Base-by-base conservation (phyloP, 2,329 filamentous ascomycete genomes). In the Claviceps fusiformis region DNA sequence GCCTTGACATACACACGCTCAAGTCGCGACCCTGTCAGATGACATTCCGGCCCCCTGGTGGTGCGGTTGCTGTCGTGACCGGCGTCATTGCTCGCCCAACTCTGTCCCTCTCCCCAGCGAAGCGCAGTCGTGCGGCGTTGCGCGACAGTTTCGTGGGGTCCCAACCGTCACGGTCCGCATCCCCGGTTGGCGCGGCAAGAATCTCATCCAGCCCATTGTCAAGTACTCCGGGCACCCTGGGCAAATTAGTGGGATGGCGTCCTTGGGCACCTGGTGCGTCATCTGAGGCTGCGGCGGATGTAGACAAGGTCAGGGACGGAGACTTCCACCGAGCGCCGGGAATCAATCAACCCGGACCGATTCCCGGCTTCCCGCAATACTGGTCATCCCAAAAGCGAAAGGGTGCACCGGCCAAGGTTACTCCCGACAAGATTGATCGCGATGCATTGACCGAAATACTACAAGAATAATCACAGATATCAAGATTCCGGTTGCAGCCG, bases 1-100 rank as follows among this genome's bases (percentile, higher is more conserved):
- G 90, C 2, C 85, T 95, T 67, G 92, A 96, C 65, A 95, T 95
- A 52, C 90, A 95, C 67, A 90, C 87, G 0, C 75, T 95, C 5
- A 84, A 85, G 62, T 77, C 79, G 1, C 81, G 87, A 4, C 88
- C 89, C 0, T 88, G 86, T 39, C 88, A 95, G 63, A 78, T 93
- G 56, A 80, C 84, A 27, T 64, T 81, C 58, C 66, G 77, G 52
- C 73, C 75, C 37, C 70, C 79, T 29, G 80, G 77, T 56, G 74
- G 74, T 55, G 73, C 75, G 44, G 80, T 79, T 41, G 79, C 78
- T 3, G 72, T 81, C 29, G 70, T 83, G 47, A 80, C 78, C 44
- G 76, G 77, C n/a, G 73, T 85, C 5, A 79, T 74, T 0, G 82
- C 82, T 0, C 76, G 75, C 33, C 79, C 82, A 4, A 82, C 77